Base-by-base conservation (phyloP, 208 protist genomes). In the Trichomonas gallinae region DNA sequence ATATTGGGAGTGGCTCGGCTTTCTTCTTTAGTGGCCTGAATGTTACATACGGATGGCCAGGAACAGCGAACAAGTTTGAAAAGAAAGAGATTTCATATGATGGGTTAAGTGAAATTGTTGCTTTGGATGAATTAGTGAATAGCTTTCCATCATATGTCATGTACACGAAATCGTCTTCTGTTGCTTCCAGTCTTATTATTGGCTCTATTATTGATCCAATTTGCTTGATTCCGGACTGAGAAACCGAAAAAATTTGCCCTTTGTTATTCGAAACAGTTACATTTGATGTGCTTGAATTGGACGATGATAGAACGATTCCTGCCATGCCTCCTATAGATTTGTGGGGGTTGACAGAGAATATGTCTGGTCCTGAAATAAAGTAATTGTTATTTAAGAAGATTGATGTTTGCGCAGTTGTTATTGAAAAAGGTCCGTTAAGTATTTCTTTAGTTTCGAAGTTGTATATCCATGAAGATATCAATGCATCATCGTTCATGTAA, bases 361-460 rank as follows among this genome's bases (percentile, higher is more conserved):
- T 38, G 15, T 51, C 44, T 34, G 11, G 15, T 40, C 44, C 87
- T 38, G 42, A 44, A 21, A 93, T 34, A 15, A 58, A 93, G 15
- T 51, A 51, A 17, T 38, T 48, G 26, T 13, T 42, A 1, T 42
- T 48, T 58, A 93, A 93, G 15, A 38, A 93, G 0, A 93, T 51
- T n/a, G 87, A 93, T 49, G 17, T 51, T 38, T 42, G 87, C 1
- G 23, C 26, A 51, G 44, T 51, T 51, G 42, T 42, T 4, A 93
- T 93, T 38, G 87, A 93, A 38, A 58, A 93, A 58, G 87, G 87
- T 26, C 87, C 87, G 38, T 93, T 93, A 15, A 93, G n/a, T 58
- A 93, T 51, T 34, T 26, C 13, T n/a, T 51, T 51, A 26, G 44
- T 51, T 11, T 17, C 40, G 44, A 93, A 93, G 21, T 51, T n/a